Evolutionary conservation across 169 alveolate genomes (phyloP).

Genomic region (Babesia gibsoni): DNA sequence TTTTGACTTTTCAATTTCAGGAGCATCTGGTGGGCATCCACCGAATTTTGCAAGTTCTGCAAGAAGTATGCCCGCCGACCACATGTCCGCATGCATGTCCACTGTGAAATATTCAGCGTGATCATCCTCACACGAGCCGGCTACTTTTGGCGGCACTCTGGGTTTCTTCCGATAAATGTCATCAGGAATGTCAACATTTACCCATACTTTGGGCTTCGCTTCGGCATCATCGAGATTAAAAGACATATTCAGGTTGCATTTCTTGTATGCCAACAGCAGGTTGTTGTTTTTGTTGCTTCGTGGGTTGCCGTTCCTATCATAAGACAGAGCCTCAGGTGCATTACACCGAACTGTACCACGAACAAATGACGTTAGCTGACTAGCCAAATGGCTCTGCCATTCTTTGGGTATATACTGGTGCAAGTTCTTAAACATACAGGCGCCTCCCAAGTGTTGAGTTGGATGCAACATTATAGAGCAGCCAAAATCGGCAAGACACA

Average conservation of each 20-base stretch:
- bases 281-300: constrained; percentile 49
- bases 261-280: constrained; percentile 9
- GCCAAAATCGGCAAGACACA: constrained; percentile 76
- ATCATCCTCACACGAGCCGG: constrained; percentile 16
- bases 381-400: constrained; percentile 28
- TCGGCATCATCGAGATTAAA: not conserved
- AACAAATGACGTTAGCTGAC: constrained; percentile 45
- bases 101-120: constrained; percentile 36
- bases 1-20: not conserved
- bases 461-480: constrained; percentile 65
- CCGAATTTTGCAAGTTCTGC: constrained; percentile 60
- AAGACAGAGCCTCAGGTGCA: constrained; percentile 61
- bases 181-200: not conserved
- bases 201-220: constrained; percentile 15
- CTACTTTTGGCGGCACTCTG: not conserved
- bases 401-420: constrained; percentile 34
- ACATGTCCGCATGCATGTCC: constrained; percentile 49
- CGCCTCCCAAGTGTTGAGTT: constrained; percentile 49
- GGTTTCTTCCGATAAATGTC: not conserved
- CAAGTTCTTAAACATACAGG: constrained; percentile 5
- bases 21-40: not conserved
- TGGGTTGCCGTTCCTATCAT: constrained; percentile 52
- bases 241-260: not conserved
- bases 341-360: constrained; percentile 58
- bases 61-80: constrained; percentile 62